A percentile compares a stretch with the other conserved stretches of the same genome.
These are phyloP conservation scores for Boletus eberwhitei DNA, from an alignment of 768 basidiomycete species.

Conservation along the genomic window DNA sequence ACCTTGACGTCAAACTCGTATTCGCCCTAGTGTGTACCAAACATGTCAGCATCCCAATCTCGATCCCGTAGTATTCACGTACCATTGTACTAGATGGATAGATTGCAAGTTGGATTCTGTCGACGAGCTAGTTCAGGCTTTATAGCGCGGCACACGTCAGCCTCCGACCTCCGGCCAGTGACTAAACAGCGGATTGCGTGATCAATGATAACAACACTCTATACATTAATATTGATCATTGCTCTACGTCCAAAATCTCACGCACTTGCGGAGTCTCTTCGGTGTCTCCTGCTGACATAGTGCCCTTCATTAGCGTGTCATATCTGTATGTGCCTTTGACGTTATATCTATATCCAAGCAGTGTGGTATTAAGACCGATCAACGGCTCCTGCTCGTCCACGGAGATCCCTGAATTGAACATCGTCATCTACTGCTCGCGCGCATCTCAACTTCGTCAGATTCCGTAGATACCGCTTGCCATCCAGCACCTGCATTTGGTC, in stretches of 20 bases:
- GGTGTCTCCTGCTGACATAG: too few species aligned
- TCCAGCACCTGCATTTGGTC: slow-evolving; percentile 53
- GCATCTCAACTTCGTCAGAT: slow-evolving; percentile 62
- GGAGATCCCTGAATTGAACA: neutral
- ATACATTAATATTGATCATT: too few species aligned
- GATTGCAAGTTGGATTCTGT: neutral
- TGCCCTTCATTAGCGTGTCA: neutral
- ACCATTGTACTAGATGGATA: slow-evolving; percentile 20
- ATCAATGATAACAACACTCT: too few species aligned
- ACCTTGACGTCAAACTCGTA: slow-evolving; percentile 90
- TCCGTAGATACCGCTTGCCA: slow-evolving; percentile 79
- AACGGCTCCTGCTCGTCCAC: neutral
- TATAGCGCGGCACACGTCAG: slow-evolving; percentile 1
- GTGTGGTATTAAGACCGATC: neutral
- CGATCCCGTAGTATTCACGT: neutral
- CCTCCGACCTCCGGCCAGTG: neutral
- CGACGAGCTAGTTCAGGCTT: neutral
- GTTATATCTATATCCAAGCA: neutral
- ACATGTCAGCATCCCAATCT: slow-evolving; percentile 1
- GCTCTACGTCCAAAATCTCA: neutral
- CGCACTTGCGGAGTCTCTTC: neutral
- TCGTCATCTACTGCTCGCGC: slow-evolving; percentile 11
- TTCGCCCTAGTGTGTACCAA: slow-evolving; percentile 8
- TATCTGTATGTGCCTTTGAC: neutral
- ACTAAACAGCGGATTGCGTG: too few species aligned